Percentiles rank a stretch among this genome's conserved stretches.
Evolutionary conservation across 1,284 basidiomycete genomes (phyloP).

Genomic region (Irpex lacteus): DNA sequence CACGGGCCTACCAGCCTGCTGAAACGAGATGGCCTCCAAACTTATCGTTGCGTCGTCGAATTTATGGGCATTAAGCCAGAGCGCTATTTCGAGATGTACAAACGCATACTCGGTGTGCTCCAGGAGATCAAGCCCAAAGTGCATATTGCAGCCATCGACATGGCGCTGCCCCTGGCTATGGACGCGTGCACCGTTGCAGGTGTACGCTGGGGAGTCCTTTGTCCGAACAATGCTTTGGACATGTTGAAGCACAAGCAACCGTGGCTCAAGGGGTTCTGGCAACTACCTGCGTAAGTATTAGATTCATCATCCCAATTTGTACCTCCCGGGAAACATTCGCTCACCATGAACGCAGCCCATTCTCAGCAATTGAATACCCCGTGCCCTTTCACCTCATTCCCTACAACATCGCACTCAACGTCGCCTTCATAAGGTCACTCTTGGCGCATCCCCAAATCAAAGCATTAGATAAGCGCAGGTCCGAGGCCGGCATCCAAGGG

Average conservation of each 20-base stretch:
- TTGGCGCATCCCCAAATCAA: slow-evolving; percentile 10
- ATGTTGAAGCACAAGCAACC: slow-evolving; percentile 13
- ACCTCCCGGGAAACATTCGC: not conserved
- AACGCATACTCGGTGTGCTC: slow-evolving; percentile 9
- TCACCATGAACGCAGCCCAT: slow-evolving; percentile 5
- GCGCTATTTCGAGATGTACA: slow-evolving; percentile 12
- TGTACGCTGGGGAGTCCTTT: slow-evolving; percentile 13
- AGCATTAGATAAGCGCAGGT: slow-evolving; percentile 8
- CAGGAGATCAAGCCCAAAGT: slow-evolving; percentile 8
- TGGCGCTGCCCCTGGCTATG: slow-evolving; percentile 15
- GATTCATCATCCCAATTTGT: too few relatives aligned
- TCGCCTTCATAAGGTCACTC: slow-evolving; percentile 8
- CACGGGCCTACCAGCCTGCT: slow-evolving; percentile 10
- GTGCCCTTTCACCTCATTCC: slow-evolving; percentile 12
- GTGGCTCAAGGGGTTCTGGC: slow-evolving; percentile 14
- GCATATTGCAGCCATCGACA: slow-evolving; percentile 11
- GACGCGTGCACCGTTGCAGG: slow-evolving; percentile 11
- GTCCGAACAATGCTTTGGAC: slow-evolving; percentile 15
- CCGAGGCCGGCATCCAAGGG: slow-evolving; percentile 13
- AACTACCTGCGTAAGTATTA: slow-evolving; percentile 14
- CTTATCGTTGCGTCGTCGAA: slow-evolving; percentile 14
- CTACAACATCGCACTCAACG: slow-evolving; percentile 14
- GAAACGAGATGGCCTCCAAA: slow-evolving; percentile 8
- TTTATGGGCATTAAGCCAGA: slow-evolving; percentile 15
- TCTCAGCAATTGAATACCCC: slow-evolving; percentile 14